Base-by-base conservation (phyloP, 768 basidiomycete species). In the Roridomyces roridus region DNA sequence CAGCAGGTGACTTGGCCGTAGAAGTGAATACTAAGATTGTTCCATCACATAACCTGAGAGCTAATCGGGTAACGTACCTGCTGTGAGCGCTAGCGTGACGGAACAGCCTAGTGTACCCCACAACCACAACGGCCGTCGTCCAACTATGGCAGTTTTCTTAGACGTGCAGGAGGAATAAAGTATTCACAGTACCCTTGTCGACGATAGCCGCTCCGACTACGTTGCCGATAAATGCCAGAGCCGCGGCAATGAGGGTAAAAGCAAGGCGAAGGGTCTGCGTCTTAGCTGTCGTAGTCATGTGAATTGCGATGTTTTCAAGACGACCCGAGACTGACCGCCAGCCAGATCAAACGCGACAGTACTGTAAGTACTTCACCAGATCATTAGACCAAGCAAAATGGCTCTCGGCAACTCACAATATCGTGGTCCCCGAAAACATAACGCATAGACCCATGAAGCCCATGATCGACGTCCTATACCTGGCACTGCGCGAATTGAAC, bases 291-390 rank as follows among this genome's bases (percentile, higher is more conserved):
- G n/a, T n/a, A n/a, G n/a, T n/a, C n/a, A n/a, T n/a, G n/a, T n/a
- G n/a, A n/a, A n/a, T n/a, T n/a, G n/a, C n/a, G n/a, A n/a, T n/a
- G n/a, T n/a, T n/a, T n/a, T n/a, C 24, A 39, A 18, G 45, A 43
- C 24, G 9, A 10, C 18, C 11, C 15, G 5, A 26, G 18, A 55
- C 67, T 24, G 69, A 82, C 66, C 83, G 79, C 41, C 84, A 70
- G 59, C 81, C 78, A 67, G 83, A 81, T 55, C 83, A 78, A 54
- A 81, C 17, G 80, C 77, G 79, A 82, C 76, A 80, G 83, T 61
- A 21, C 46, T 44, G 20, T 57, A 61, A 35, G 57, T 57, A 17
- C 60, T 61, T 43, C 25, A 5, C 10, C 5, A 3, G n/a, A n/a
- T n/a, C n/a, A n/a, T n/a, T n/a, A n/a, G n/a, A 10, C 2, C 7